Conservation (phyloP, 768 basidiomycete genomes). For the Panaeolus papilionaceus region DNA sequence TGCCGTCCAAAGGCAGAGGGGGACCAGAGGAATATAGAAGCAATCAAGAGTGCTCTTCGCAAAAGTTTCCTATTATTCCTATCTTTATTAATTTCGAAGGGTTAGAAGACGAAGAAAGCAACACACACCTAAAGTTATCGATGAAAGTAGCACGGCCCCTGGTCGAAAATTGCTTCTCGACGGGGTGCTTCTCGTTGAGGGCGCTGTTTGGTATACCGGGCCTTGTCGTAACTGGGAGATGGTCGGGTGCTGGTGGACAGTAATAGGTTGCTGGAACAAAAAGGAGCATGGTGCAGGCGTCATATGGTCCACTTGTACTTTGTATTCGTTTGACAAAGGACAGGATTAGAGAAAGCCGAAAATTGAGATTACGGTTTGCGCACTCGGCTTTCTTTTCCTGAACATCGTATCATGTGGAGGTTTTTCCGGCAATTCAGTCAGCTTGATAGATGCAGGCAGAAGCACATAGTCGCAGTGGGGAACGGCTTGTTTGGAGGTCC, state of each 20-base stretch:
- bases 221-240: background rate
- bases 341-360: background rate
- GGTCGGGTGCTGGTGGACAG: background rate
- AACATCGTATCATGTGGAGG: background rate
- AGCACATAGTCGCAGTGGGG: background rate
- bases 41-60: conserved; percentile 7
- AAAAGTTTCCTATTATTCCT: conserved; percentile 13
- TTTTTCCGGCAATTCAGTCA: conserved; percentile 13
- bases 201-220: background rate
- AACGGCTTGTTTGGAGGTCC: background rate
- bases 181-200: background rate
- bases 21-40: conserved; percentile 10
- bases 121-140: background rate
- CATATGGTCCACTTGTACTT: background rate
- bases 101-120: conserved; percentile 10
- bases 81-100: background rate
- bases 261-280: background rate
- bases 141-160: conserved; percentile 3
- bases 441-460: background rate
- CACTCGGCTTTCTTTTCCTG: background rate
- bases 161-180: background rate
- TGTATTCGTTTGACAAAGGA: background rate
- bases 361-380: background rate
- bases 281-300: background rate
- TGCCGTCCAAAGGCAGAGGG: conserved; percentile 6